Evolutionary conservation across 495 filamentous ascomycete species (phyloP), one percentile per base, ranked within the genome.

Genomic region (Lepidopterella palustris): DNA sequence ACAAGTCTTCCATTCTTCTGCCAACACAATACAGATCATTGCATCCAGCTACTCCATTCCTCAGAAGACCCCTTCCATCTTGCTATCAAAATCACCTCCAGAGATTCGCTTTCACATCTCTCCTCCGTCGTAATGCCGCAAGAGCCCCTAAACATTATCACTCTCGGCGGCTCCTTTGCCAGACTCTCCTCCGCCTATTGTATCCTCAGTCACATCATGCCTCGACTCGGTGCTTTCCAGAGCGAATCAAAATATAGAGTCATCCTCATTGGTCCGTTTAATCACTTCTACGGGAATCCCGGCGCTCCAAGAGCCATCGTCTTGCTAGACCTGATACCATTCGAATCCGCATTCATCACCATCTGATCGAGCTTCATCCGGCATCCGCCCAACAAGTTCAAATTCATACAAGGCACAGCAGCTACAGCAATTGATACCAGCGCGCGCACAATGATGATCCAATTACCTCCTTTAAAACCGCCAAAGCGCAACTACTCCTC

Each of bases 201-300:
- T 24, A 60, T 68, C 52, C 51, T 68, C 3, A 39, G 55, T 42
- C 49, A 65, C 18, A 51, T 60, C 29, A 58, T 59, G 1, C 32
- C 45, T 5, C 24, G 56, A 20, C 55, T 65, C 2, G 45, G 58
- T 39, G 53, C 47, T 11, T 53, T 60, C 24, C 26, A 58, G 15
- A 39, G 13, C 3, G 62, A 45, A 2, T 55, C 59, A 0, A 45
- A 27, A 26, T 68, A 68, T 52, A 45, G 56, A 27, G 55, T 65
- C 26, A 26, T 68, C 5, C 49, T 65, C 5, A 31, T 65, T 3
- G 59, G 59, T 26, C 65, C 65, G 9, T 68, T 62, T 13, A 65
- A 58, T 10, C 62, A 68, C 32, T 27, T 68, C 0, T 65, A 62
- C 53, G 65, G 62, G 62, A 68, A 68, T 23, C 59, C 65, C n/a